A percentile compares a stretch with the other conserved stretches of the same genome.
These are phyloP conservation scores for Astragalus glycyphyllos DNA, from an alignment of 306 rosid genomes.

Conservation along the genomic window DNA sequence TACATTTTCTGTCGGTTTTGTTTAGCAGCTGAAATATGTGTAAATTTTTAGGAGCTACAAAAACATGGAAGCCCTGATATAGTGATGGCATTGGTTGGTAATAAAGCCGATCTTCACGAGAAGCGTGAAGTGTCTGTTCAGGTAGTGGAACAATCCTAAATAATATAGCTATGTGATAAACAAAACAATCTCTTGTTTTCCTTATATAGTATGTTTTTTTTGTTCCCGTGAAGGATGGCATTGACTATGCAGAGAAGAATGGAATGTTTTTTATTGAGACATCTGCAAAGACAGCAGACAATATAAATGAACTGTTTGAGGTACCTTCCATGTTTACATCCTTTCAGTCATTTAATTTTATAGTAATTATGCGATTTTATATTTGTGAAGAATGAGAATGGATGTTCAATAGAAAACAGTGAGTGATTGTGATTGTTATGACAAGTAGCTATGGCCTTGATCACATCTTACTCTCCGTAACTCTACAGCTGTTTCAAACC, in stretches of 20 bases:
- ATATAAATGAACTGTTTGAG: constrained; percentile 95
- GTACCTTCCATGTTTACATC: constrained; percentile 52
- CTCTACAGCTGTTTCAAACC: constrained; percentile 1
- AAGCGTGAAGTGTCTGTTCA: constrained; percentile 82
- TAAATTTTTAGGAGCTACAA: constrained; percentile 76
- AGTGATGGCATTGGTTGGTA: constrained; percentile 93
- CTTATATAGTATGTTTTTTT: constrained; percentile 10
- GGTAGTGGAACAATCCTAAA: constrained; percentile 51
- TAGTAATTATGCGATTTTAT: constrained; percentile 25
- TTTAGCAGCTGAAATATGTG: constrained; percentile 41
- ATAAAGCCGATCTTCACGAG: constrained; percentile 94
- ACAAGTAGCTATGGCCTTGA: neutral
- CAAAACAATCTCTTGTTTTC: constrained; percentile 6
- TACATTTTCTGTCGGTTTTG: constrained; percentile 20
- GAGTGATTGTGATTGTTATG: constrained; percentile 14
- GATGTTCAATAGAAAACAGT: constrained; percentile 11
- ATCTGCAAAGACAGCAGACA: constrained; percentile 98
- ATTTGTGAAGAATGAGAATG: constrained; percentile 36
- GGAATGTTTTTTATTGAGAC: constrained; percentile 99
- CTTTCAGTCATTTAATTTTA: constrained; percentile 30
- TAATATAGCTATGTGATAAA: constrained; percentile 3
- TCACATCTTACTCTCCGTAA: constrained; percentile 29
- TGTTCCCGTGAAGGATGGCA: constrained; percentile 71
- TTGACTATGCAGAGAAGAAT: constrained; percentile 89
- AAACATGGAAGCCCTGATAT: constrained; percentile 96